Conservation (phyloP, 768 basidiomycete genomes). For the Royoungia palumana region DNA sequence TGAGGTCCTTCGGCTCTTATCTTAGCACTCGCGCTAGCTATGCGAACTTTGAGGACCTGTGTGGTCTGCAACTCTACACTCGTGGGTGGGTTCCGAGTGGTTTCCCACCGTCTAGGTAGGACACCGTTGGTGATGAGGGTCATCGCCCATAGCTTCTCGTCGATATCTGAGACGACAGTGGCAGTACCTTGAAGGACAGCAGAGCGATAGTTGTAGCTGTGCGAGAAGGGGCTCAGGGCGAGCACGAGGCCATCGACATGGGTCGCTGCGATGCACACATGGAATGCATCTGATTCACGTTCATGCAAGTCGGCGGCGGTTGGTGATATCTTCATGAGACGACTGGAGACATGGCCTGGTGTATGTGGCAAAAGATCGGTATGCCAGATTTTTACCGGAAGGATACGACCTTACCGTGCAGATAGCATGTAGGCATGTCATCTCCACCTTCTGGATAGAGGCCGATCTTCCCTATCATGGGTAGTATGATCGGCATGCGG, state of each 20-base stretch:
- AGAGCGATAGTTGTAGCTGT: conserved; percentile 27
- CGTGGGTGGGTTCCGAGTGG: conserved; percentile 18
- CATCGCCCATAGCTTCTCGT: conserved; percentile 27
- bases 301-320: background rate
- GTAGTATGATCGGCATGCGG: conserved; percentile 20
- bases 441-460: conserved; percentile 12
- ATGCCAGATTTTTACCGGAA: background rate
- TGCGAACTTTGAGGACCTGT: conserved; percentile 20
- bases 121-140: conserved; percentile 21
- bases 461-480: conserved; percentile 26
- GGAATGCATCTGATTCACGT: conserved; percentile 6
- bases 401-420: conserved; percentile 16
- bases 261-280: conserved; percentile 25
- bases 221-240: conserved; percentile 21
- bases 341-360: conserved; percentile 22
- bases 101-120: conserved; percentile 23
- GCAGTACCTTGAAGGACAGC: conserved; percentile 22
- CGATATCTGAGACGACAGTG: conserved; percentile 9
- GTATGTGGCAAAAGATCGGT: background rate
- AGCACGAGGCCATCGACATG: conserved; percentile 24
- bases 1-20: conserved; percentile 22
- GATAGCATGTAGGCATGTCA: conserved; percentile 15
- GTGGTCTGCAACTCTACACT: conserved; percentile 23
- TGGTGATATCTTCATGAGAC: conserved; percentile 25
- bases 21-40: conserved; percentile 23